These are phyloP conservation scores for Ampelomyces quisqualis DNA, from an alignment of 2,329 filamentous ascomycete genomes.

Conservation along the genomic window DNA sequence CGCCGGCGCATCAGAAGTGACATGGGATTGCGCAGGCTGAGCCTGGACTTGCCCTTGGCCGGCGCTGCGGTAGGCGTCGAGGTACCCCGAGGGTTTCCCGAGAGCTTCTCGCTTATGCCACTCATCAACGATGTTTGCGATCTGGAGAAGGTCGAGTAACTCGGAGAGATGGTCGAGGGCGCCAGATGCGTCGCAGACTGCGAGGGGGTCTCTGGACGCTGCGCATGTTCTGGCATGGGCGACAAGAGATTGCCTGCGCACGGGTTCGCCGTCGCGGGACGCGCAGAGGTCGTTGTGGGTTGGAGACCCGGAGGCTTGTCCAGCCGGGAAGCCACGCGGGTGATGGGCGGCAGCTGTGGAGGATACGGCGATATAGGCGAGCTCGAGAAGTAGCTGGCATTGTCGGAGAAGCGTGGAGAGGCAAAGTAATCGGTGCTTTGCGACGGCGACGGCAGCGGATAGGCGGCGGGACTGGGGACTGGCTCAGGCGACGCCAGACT, in stretches of 20 bases:
- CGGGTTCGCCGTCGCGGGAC: slow-evolving; percentile 23
- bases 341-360: slow-evolving; percentile 44
- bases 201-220: slow-evolving; percentile 17
- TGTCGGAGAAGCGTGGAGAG: slow-evolving; percentile 36
- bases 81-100: slow-evolving; percentile 23
- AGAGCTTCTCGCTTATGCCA: slow-evolving; percentile 36
- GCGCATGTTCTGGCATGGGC: slow-evolving; percentile 30
- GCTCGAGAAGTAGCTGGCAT: slow-evolving; percentile 29
- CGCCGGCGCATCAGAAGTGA: slow-evolving; percentile 59
- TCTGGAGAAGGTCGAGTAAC: slow-evolving; percentile 32
- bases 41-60: slow-evolving; percentile 50
- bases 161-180: slow-evolving; percentile 25
- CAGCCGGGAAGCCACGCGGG: slow-evolving; percentile 41
- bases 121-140: slow-evolving; percentile 39
- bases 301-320: slow-evolving; percentile 18
- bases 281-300: slow-evolving; percentile 15
- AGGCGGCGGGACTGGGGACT: slow-evolving; percentile 25
- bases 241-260: slow-evolving; percentile 5
- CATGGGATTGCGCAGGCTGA: slow-evolving; percentile 63
- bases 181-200: slow-evolving; percentile 25
- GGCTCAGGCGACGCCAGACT: slow-evolving; percentile 39
- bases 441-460: slow-evolving; percentile 31
- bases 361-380: slow-evolving; percentile 44
- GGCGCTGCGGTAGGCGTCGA: slow-evolving; percentile 21
- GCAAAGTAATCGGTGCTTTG: slow-evolving; percentile 32